phyloP scores from a whole-genome alignment of 768 basidiomycete genomes.

The Lentinula sp. region DNA sequence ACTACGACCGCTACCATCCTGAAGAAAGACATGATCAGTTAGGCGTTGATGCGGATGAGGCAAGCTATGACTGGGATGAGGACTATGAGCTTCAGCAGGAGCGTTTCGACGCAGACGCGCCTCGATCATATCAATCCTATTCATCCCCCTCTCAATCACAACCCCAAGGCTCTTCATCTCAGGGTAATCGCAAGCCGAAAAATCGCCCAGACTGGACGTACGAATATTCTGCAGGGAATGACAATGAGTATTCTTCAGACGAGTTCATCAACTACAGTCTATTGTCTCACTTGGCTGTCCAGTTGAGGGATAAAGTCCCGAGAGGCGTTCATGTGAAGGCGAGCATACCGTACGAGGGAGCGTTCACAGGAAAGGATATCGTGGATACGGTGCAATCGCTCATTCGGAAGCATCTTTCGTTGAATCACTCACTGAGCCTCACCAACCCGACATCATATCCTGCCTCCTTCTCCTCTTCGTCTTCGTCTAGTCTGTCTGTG shows the following conservation, averaged over 20 bases:
- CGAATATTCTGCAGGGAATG: background rate
- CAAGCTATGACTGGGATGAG: background rate
- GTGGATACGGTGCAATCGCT: slow-evolving; percentile 87
- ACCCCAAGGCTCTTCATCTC: background rate
- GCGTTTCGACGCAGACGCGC: background rate
- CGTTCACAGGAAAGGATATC: slow-evolving; percentile 93
- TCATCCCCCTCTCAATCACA: background rate
- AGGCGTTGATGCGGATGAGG: background rate
- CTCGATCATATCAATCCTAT: background rate
- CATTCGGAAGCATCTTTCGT: slow-evolving; percentile 80
- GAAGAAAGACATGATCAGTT: background rate
- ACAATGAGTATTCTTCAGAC: background rate
- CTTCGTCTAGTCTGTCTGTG: background rate
- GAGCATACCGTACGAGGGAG: slow-evolving; percentile 82
- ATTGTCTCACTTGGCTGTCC: slow-evolving; percentile 83
- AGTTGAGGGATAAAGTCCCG: slow-evolving; percentile 85
- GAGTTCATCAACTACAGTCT: slow-evolving; percentile 82
- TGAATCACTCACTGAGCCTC: slow-evolving; percentile 70
- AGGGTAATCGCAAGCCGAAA: background rate
- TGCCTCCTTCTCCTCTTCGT: background rate
- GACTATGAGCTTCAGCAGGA: background rate
- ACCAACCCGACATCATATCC: background rate
- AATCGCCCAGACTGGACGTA: background rate
- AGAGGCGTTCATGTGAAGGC: slow-evolving; percentile 86
- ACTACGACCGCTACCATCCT: background rate